Evolutionary conservation across 208 protist genomes (phyloP), one percentile per base, ranked within the genome.

Genomic region (Acanthamoeba rhysodes): DNA sequence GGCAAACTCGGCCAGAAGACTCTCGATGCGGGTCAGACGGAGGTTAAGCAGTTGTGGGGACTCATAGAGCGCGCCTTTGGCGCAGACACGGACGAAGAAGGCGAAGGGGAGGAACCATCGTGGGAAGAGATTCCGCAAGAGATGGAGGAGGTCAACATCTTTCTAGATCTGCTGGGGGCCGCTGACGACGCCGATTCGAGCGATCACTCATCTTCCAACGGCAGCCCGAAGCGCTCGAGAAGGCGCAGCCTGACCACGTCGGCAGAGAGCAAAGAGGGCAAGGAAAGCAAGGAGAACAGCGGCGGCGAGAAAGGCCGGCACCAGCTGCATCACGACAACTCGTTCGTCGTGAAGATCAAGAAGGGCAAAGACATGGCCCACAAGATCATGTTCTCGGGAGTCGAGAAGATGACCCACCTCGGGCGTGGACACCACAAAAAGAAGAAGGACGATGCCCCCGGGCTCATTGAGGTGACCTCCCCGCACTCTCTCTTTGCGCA

Each of bases 1-100:
- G n/a, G n/a, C n/a, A n/a, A n/a, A n/a, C n/a, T n/a, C n/a, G n/a
- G n/a, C n/a, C n/a, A n/a, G n/a, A n/a, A n/a, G n/a, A n/a, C n/a
- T n/a, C n/a, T n/a, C n/a, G n/a, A n/a, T 66, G 50, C 84, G 4
- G 84, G 84, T 22, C 84, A 90, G 27, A 62, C 80, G 1, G 84
- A 90, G 84, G 59, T 90, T 24, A 90, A 90, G 22, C 84, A 90
- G 84, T 50, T 90, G 32, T 90, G 50, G 84, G 50, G 84, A 5
- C 4, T 64, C 4, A 62, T 90, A 5, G 84, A 90, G 48, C 50
- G 59, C 24, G 84, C 84, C 50, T 90, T 90, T n/a, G 27, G 20
- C 2, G 4, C 48, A 2, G 37, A 90, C 8, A 8, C n/a, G 2
- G 59, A 90, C 20, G n/a, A 55, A 12, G 84, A 18, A 66, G 72